Percentiles rank a stretch among this genome's conserved stretches.
Evolutionary conservation across 2,329 filamentous ascomycete species (phyloP).

Genomic region (Pezicula radicicola): DNA sequence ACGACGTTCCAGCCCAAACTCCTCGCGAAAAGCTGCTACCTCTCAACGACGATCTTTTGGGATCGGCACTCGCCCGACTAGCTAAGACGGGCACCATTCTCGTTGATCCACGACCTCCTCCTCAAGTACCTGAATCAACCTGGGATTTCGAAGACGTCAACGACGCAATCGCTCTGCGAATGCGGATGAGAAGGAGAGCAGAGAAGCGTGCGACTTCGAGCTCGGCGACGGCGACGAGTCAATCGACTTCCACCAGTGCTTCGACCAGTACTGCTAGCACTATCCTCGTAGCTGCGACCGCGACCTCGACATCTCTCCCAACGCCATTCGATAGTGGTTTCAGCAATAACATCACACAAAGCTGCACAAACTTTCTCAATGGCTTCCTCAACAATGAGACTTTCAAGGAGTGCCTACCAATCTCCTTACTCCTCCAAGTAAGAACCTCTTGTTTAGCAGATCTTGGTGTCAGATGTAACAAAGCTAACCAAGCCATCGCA

Average conservation of each 20-base stretch:
- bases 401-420: constrained; percentile 64
- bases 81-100: constrained; percentile 25
- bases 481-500: constrained; percentile 1
- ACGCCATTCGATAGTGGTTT: constrained; percentile 65
- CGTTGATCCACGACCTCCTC: constrained; percentile 24
- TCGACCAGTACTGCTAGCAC: constrained; percentile 11
- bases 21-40: constrained; percentile 4
- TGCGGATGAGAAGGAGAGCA: neutral
- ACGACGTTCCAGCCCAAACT: neutral
- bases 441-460: constrained; percentile 19
- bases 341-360: constrained; percentile 55
- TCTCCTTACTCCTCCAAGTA: constrained; percentile 81
- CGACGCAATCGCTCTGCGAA: constrained; percentile 6
- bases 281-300: constrained; percentile 16
- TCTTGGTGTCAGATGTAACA: neutral
- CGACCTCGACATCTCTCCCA: constrained; percentile 45
- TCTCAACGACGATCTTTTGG: constrained; percentile 5
- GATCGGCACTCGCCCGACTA: constrained; percentile 22
- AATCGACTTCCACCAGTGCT: constrained; percentile 5
- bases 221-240: constrained; percentile 1
- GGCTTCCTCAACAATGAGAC: constrained; percentile 23
- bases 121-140: constrained; percentile 2
- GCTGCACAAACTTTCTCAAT: constrained; percentile 25
- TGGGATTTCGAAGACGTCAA: constrained; percentile 5
- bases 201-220: constrained; percentile 2